Conservation (phyloP, 1,139 yeast species). For the Diutina pseudorugosa region DNA sequence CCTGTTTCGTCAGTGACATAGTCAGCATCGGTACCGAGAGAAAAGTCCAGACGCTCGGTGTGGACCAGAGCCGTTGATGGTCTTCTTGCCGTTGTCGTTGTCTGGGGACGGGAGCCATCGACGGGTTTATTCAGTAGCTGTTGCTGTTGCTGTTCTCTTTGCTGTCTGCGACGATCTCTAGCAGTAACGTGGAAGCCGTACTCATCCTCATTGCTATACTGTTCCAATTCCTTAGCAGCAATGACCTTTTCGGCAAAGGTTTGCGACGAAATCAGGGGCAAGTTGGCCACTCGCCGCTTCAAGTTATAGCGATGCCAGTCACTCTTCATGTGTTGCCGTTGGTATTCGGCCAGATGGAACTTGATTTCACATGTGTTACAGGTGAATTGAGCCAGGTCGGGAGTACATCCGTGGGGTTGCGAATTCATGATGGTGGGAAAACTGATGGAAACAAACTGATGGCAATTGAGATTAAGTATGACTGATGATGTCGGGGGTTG, state of each 20-base stretch:
- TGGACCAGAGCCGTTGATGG: not conserved
- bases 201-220: slow-evolving; percentile 39
- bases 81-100: not conserved
- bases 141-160: not conserved
- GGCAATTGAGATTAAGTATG: not conserved
- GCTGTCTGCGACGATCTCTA: slow-evolving; percentile 12
- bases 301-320: slow-evolving; percentile 70
- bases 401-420: not conserved
- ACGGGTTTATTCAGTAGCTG: not conserved
- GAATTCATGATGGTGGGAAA: not conserved
- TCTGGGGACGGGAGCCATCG: not conserved
- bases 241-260: slow-evolving; percentile 34
- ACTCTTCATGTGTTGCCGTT: slow-evolving; percentile 40
- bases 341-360: slow-evolving; percentile 15
- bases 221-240: slow-evolving; percentile 9
- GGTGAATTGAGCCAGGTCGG: not conserved
- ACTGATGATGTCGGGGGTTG: not conserved
- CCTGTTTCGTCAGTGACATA: slow-evolving; percentile 1
- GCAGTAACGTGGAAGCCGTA: slow-evolving; percentile 42
- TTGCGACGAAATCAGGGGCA: slow-evolving; percentile 43
- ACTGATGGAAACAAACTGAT: not conserved
- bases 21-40: not conserved
- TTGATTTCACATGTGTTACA: not conserved
- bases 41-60: not conserved
- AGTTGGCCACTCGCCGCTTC: slow-evolving; percentile 47